These are phyloP conservation scores for Saccharomycopsis javanensis DNA, from an alignment of 805 yeast species.

Conservation along the genomic window DNA sequence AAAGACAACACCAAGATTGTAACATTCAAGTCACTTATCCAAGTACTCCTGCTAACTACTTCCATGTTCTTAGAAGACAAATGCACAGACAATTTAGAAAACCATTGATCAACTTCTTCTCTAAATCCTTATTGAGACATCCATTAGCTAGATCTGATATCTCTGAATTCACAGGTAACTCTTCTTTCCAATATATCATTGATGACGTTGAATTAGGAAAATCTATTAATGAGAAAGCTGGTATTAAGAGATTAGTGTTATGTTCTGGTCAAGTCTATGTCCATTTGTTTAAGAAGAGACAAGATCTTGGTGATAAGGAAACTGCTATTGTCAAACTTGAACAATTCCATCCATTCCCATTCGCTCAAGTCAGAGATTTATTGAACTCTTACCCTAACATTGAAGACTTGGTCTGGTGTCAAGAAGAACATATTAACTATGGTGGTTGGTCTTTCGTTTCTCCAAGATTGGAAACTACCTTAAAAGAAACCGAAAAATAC, in stretches of 20 bases:
- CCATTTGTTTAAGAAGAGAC: conserved; percentile 84
- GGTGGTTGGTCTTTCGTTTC: conserved; percentile 74
- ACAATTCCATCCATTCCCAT: conserved; percentile 99
- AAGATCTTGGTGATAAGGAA: conserved; percentile 58
- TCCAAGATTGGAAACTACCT: conserved; percentile 74
- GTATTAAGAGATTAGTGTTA: conserved; percentile 77
- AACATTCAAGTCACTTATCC: conserved; percentile 98
- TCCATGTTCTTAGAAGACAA: conserved; percentile 97
- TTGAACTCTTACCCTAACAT: conserved; percentile 70
- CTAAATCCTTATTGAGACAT: conserved; percentile 90
- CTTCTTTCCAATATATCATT: conserved; percentile 91
- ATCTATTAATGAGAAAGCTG: conserved; percentile 65
- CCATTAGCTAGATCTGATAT: conserved; percentile 89
- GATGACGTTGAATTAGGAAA: conserved; percentile 86
- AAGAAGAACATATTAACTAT: conserved; percentile 98
- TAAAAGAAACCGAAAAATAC: conserved; percentile 67
- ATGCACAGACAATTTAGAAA: conserved; percentile 98
- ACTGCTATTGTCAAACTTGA: conserved; percentile 87
- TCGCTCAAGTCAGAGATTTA: conserved; percentile 80
- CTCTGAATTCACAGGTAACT: conserved; percentile 80
- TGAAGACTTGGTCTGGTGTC: conserved; percentile 91
- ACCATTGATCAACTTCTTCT: conserved; percentile 79
- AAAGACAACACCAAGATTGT: conserved; percentile 97
- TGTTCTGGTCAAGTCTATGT: conserved; percentile 93
- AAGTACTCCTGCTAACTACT: conserved; percentile 91